These are phyloP conservation scores for Erucastrum elatum DNA, from an alignment of 345 rosid species.

Conservation along the genomic window DNA sequence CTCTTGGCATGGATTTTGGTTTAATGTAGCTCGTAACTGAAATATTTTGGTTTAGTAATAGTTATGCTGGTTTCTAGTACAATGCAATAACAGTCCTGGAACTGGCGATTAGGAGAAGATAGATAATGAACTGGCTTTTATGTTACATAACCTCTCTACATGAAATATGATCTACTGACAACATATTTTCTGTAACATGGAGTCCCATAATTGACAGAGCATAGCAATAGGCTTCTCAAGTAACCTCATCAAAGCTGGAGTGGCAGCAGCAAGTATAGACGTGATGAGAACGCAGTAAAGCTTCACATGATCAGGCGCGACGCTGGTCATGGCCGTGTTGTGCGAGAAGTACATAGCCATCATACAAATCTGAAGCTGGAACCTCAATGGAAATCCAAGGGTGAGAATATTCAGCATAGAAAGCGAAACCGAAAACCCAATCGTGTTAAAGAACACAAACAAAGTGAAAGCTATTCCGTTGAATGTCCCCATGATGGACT, in stretches of 20 bases:
- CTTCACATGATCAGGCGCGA: slow-evolving; percentile 40
- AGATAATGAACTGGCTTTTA: not conserved
- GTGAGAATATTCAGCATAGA: slow-evolving; percentile 54
- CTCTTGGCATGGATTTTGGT: not conserved
- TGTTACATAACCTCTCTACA: slow-evolving; percentile 16
- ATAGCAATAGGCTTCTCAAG: slow-evolving; percentile 22
- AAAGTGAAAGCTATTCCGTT: slow-evolving; percentile 26
- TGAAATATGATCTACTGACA: not conserved
- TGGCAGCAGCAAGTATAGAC: slow-evolving; percentile 27
- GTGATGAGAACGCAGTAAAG: slow-evolving; percentile 33
- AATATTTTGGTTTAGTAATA: not conserved
- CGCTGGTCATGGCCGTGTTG: slow-evolving; percentile 37
- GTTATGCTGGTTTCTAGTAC: no score
- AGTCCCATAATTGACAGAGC: not conserved
- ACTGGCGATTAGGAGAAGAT: not conserved
- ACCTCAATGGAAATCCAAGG: slow-evolving; percentile 50
- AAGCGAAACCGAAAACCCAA: slow-evolving; percentile 50
- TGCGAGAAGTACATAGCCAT: slow-evolving; percentile 42
- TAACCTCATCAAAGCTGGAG: slow-evolving; percentile 27
- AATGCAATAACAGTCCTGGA: no score
- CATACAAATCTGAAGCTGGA: slow-evolving; percentile 54
- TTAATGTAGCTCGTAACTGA: not conserved
- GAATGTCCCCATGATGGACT: slow-evolving; percentile 44
- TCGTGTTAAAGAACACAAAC: slow-evolving; percentile 47
- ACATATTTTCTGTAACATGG: slow-evolving; percentile 17